Conservation (phyloP, 2,329 filamentous ascomycete species). For the Thelonectria olida region DNA sequence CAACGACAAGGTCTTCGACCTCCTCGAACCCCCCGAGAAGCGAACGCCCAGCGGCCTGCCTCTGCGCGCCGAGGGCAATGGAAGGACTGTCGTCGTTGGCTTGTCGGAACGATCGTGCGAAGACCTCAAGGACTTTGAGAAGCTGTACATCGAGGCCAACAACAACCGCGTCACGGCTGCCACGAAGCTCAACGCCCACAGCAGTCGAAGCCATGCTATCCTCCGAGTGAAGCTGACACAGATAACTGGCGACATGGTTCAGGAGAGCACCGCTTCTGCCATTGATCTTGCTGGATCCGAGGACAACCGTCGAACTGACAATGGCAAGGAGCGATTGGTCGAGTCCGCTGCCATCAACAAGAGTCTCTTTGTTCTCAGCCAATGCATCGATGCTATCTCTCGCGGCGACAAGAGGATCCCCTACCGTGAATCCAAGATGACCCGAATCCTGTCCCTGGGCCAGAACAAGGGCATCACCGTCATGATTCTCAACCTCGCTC, state of each 20-base stretch:
- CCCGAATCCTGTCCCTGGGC: conserved; percentile 87
- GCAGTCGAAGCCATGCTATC: conserved; percentile 89
- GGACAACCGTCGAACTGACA: conserved; percentile 93
- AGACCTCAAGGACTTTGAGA: conserved; percentile 89
- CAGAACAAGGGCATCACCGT: conserved; percentile 96
- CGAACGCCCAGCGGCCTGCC: conserved; percentile 83
- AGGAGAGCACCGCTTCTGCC: conserved; percentile 86
- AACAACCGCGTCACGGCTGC: conserved; percentile 88
- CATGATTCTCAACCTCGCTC: conserved; percentile 95
- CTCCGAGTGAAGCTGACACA: conserved; percentile 90
- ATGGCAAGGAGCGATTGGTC: conserved; percentile 90
- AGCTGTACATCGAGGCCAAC: conserved; percentile 90
- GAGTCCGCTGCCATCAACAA: conserved; percentile 98
- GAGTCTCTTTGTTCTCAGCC: conserved; percentile 90
- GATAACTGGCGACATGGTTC: conserved; percentile 71
- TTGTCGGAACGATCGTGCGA: conserved; percentile 84
- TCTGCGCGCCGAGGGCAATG: conserved; percentile 84
- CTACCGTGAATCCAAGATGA: conserved; percentile 97
- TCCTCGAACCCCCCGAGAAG: conserved; percentile 89
- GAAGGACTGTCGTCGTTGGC: conserved; percentile 87
- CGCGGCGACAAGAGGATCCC: conserved; percentile 80
- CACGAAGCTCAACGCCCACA: conserved; percentile 93
- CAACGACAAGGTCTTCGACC: conserved; percentile 92
- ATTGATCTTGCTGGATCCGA: conserved; percentile 97
- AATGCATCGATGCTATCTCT: conserved; percentile 95